Conservation (phyloP, 148 eudicot genomes). For the Chenopodium album region DNA sequence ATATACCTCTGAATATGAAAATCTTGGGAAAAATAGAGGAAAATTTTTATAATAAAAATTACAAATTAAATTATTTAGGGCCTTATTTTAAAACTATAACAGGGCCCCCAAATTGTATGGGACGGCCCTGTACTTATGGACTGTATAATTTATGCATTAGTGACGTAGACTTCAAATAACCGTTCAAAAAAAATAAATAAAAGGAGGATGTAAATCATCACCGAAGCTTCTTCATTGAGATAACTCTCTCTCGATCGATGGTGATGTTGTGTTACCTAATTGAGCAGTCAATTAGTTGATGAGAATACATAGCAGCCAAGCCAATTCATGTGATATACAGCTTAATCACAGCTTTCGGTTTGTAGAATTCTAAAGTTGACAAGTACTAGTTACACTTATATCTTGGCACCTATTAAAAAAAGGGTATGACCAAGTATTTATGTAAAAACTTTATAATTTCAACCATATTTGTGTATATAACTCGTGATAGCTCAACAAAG, state of each 20-base stretch:
- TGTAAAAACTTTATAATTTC: constrained; percentile 11
- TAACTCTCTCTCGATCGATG: background rate
- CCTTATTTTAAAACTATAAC: too few species aligned
- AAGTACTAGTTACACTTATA: constrained; percentile 2
- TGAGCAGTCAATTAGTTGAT: constrained; percentile 17
- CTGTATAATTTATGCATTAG: too few species aligned
- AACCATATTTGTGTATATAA: constrained; percentile 16
- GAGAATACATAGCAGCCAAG: constrained; percentile 11
- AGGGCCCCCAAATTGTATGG: too few species aligned
- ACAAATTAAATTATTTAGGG: too few species aligned
- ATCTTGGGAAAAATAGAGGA: too few species aligned
- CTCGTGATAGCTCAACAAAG: constrained; percentile 18
- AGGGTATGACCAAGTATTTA: constrained; percentile 7
- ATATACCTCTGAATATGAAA: too few species aligned
- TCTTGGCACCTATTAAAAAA: constrained; percentile 11
- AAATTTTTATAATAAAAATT: too few species aligned
- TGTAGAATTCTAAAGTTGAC: constrained; percentile 18
- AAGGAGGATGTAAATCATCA: background rate
- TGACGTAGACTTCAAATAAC: too few species aligned
- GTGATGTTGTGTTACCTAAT: background rate
- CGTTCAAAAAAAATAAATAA: too few species aligned
- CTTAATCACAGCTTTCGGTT: constrained; percentile 8
- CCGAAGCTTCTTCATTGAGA: background rate
- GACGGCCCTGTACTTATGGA: too few species aligned
- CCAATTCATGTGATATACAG: constrained; percentile 14